Conservation (phyloP, 768 basidiomycete genomes). For the Tulasnella sp. region DNA sequence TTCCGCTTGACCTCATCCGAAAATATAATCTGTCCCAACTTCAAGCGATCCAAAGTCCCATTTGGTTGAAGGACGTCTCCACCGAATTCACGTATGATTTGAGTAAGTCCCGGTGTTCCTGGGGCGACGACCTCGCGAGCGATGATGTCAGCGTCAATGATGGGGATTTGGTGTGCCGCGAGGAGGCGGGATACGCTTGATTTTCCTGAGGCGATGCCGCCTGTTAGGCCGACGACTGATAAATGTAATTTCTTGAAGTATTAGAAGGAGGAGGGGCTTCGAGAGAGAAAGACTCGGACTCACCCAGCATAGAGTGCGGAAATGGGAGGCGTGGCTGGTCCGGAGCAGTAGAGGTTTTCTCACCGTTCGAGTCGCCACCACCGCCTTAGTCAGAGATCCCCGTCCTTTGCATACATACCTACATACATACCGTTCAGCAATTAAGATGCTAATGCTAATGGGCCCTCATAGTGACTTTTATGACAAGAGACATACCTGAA, state of each 20-base stretch:
- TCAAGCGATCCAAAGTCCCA: conserved; percentile 78
- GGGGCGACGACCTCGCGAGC: conserved; percentile 90
- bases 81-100: conserved; percentile 76
- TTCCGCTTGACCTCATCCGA: conserved; percentile 68
- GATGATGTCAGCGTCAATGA: conserved; percentile 97
- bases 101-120: conserved; percentile 73
- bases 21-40: conserved; percentile 87
- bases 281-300: neutral
- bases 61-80: conserved; percentile 62
- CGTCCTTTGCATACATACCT: no score
- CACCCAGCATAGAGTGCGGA: conserved; percentile 26
- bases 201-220: conserved; percentile 96
- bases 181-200: conserved; percentile 85
- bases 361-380: no score
- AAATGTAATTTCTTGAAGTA: neutral
- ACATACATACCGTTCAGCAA: no score
- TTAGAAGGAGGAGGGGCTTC: neutral
- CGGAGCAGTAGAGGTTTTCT: no score
- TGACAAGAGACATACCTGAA: no score
- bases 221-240: conserved; percentile 90
- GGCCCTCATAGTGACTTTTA: no score
- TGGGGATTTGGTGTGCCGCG: conserved; percentile 65
- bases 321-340: neutral
- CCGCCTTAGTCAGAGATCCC: no score
- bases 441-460: no score